A percentile compares a stretch with the other conserved stretches of the same genome.
Conservation (phyloP, 768 basidiomycete species). For the Russula griseocarnosa region DNA sequence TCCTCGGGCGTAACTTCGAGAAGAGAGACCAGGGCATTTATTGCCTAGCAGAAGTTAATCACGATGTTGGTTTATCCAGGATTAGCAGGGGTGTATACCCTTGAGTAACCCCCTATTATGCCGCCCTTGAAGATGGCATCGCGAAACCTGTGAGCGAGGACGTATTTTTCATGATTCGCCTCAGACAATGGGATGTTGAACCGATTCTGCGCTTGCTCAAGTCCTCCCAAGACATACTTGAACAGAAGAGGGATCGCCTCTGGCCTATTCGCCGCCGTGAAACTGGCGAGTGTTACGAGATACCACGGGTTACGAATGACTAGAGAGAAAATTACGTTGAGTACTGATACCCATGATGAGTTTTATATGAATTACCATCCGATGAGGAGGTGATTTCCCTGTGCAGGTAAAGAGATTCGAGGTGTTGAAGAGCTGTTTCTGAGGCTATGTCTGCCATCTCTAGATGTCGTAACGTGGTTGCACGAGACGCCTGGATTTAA, state of each 20-base stretch:
- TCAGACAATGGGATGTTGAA: constrained; percentile 27
- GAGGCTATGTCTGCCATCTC: constrained; percentile 39
- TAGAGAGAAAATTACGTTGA: constrained; percentile 12
- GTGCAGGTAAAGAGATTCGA: constrained; percentile 47
- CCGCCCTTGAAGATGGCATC: constrained; percentile 63
- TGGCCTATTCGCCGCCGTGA: constrained; percentile 55
- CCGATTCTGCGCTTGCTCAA: constrained; percentile 33
- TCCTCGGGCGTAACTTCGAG: constrained; percentile 52
- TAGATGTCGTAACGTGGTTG: background rate
- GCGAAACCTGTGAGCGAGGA: constrained; percentile 52
- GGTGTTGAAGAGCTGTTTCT: constrained; percentile 40
- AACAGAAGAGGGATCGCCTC: constrained; percentile 56
- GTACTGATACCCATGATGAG: background rate
- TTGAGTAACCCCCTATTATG: constrained; percentile 52
- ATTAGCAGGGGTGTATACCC: constrained; percentile 36
- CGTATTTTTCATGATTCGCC: constrained; percentile 37
- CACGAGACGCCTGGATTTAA: no score
- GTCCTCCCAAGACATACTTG: constrained; percentile 46
- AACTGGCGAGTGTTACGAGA: constrained; percentile 52
- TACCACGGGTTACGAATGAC: constrained; percentile 52
- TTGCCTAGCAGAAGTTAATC: constrained; percentile 40
- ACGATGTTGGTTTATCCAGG: background rate
- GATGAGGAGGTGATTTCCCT: constrained; percentile 27
- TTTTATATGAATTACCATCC: constrained; percentile 11
- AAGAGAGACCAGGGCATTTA: constrained; percentile 53